Conservation (phyloP, 83 land plant genomes). For the Isoetes engelmannii region DNA sequence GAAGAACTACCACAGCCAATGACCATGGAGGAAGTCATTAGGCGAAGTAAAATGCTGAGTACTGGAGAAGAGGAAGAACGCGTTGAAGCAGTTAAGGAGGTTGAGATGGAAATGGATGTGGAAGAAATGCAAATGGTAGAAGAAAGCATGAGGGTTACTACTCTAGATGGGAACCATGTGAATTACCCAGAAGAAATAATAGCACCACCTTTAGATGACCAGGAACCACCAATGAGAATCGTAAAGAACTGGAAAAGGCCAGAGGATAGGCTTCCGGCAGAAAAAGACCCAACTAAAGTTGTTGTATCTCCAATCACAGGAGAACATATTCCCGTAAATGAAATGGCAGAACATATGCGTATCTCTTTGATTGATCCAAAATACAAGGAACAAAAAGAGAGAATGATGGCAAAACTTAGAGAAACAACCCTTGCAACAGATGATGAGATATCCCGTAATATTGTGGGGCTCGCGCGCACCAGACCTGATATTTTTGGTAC, state of each 20-base stretch:
- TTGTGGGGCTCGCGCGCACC: slow-evolving; percentile 84
- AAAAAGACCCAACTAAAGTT: slow-evolving; percentile 76
- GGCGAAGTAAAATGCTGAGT: slow-evolving; percentile 67
- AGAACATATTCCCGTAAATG: slow-evolving; percentile 79
- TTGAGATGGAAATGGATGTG: slow-evolving; percentile 99
- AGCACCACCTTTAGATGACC: slow-evolving; percentile 31
- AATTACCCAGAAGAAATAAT: slow-evolving; percentile 24
- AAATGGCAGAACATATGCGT: slow-evolving; percentile 99
- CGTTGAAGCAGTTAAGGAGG: slow-evolving; percentile 72
- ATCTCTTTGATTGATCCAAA: slow-evolving; percentile 97
- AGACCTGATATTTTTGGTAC: slow-evolving; percentile 99
- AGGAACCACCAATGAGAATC: slow-evolving; percentile 91
- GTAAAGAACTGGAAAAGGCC: slow-evolving; percentile 98
- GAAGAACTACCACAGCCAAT: slow-evolving; percentile 80
- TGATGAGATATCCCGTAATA: slow-evolving; percentile 93
- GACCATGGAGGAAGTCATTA: slow-evolving; percentile 88
- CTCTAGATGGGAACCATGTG: slow-evolving; percentile 33
- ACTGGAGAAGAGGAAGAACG: slow-evolving; percentile 51
- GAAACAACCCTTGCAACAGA: slow-evolving; percentile 96
- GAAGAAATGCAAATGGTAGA: slow-evolving; percentile 92
- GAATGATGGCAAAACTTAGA: slow-evolving; percentile 96
- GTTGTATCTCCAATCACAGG: slow-evolving; percentile 87
- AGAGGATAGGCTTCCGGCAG: slow-evolving; percentile 76
- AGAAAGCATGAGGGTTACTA: slow-evolving; percentile 82
- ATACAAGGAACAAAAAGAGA: slow-evolving; percentile 97